Percentiles rank a stretch among this genome's conserved stretches.
phyloP scores from a whole-genome alignment of 805 yeast genomes.

The Pichia pseudocactophila region DNA sequence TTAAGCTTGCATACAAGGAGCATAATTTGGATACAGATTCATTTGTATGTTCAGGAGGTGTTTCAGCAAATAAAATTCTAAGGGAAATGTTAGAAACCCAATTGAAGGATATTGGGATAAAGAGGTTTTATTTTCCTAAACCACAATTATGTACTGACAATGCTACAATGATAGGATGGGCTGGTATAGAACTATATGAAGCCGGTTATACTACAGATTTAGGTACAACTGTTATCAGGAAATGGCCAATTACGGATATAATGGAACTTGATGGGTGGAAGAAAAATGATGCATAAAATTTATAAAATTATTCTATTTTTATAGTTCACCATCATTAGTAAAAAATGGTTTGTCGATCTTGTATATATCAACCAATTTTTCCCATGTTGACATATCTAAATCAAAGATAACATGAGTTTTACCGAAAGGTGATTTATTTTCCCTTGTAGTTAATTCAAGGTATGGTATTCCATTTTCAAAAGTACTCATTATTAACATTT shows the following conservation, averaged over 20 bases:
- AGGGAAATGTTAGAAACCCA: constrained; percentile 38
- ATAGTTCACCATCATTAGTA: not conserved
- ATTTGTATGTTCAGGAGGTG: constrained; percentile 90
- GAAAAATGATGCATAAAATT: too few relatives aligned
- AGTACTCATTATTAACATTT: constrained; percentile 46
- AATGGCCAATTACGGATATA: constrained; percentile 70
- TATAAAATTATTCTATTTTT: too few relatives aligned
- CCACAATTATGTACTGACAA: constrained; percentile 80
- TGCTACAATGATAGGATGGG: constrained; percentile 96
- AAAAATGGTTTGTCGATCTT: constrained; percentile 46
- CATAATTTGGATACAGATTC: constrained; percentile 34
- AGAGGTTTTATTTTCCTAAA: constrained; percentile 58
- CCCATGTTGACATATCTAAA: constrained; percentile 62
- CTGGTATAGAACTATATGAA: constrained; percentile 84
- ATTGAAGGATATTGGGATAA: constrained; percentile 23
- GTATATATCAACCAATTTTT: constrained; percentile 41
- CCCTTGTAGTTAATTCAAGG: constrained; percentile 21
- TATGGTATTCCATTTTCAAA: constrained; percentile 35
- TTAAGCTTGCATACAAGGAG: constrained; percentile 39
- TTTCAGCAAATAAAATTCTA: constrained; percentile 63
- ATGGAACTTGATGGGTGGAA: constrained; percentile 45
- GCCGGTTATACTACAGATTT: constrained; percentile 40
- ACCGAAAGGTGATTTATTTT: constrained; percentile 11
- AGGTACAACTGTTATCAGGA: constrained; percentile 55
- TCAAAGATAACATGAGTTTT: constrained; percentile 64